phyloP scores from a whole-genome alignment of 495 filamentous ascomycete genomes.

The Aspergillus ostianus region DNA sequence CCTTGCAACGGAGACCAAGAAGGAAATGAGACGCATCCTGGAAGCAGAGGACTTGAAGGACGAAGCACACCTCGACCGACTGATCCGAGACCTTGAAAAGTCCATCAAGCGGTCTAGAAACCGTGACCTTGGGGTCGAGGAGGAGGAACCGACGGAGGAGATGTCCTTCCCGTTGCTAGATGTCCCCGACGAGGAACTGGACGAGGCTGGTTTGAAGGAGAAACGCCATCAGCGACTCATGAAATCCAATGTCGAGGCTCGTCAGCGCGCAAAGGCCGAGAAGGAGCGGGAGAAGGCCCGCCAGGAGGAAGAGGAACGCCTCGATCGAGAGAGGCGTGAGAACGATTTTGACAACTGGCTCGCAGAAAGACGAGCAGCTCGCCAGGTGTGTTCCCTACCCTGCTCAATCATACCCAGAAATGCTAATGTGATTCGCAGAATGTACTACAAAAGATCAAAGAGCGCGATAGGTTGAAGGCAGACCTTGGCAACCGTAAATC shows the following conservation, averaged over 20 bases:
- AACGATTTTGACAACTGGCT: slow-evolving; percentile 88
- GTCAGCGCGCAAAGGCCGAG: slow-evolving; percentile 87
- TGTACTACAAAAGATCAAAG: slow-evolving; percentile 82
- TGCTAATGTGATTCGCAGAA: slow-evolving; percentile 25
- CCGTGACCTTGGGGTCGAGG: slow-evolving; percentile 84
- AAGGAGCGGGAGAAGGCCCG: slow-evolving; percentile 89
- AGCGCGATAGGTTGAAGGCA: slow-evolving; percentile 84
- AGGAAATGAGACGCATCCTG: slow-evolving; percentile 79
- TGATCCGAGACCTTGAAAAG: slow-evolving; percentile 83
- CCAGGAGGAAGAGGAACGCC: slow-evolving; percentile 73
- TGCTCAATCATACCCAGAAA: background rate
- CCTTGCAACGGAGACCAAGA: slow-evolving; percentile 72
- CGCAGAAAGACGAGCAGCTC: slow-evolving; percentile 69
- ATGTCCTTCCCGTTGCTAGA: slow-evolving; percentile 87
- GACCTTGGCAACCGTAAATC: slow-evolving; percentile 96
- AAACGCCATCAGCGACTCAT: slow-evolving; percentile 89
- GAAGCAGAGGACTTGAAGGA: slow-evolving; percentile 91
- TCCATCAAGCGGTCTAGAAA: slow-evolving; percentile 84
- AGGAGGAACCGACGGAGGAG: slow-evolving; percentile 71
- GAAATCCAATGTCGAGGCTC: slow-evolving; percentile 91
- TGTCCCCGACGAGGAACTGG: slow-evolving; percentile 84
- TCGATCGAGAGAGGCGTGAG: slow-evolving; percentile 79
- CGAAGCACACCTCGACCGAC: slow-evolving; percentile 74
- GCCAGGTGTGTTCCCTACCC: slow-evolving; percentile 46
- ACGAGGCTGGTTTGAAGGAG: slow-evolving; percentile 83